Evolutionary conservation across 2,329 filamentous ascomycete species (phyloP), one percentile per base, ranked within the genome.

Genomic region (Piedraia hortae): DNA sequence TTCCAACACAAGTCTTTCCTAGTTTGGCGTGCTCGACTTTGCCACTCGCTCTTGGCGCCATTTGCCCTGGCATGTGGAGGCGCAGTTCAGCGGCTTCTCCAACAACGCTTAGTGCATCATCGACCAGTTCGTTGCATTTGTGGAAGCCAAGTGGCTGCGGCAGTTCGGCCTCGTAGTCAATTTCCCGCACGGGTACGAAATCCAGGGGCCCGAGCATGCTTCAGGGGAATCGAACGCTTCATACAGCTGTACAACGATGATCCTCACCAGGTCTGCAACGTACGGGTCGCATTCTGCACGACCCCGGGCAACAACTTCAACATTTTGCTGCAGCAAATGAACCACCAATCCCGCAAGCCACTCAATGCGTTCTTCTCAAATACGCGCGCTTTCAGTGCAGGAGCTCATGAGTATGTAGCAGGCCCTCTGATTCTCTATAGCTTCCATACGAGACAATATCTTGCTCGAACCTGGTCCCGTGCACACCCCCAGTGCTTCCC

Each of bases 41-140:
- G 85, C 28, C 97, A 97, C 57, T 97, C 85, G 3, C 55, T 97
- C 28, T 89, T 80, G 13, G 93, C 85, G 14, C 85, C 85, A 26
- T 89, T 90, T 44, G 82, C 85, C 16, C 64, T 97, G 12, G 82
- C 37, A 89, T 97, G 67, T 97, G 85, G 85, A 97, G 54, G 85
- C 85, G 16, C 85, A 97, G 50, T 97, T 97, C 41, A 85, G 85
- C 58, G 85, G 97, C 51, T 97, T 97, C 41, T 85, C 85, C 59
- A 97, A 97, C 62, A 97, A 91, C 42, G 82, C 85, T 19, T 85
- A 97, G 53, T 89, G 78, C 47, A 88, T 97, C 49, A 88, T 97
- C 42, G 85, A 97, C 47, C 85, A 97, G 51, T 97, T 97, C 53
- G 70, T 97, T 37, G 82, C 85, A 22, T 91, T 85, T 30, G 85